Evolutionary conservation across 768 basidiomycete genomes (phyloP), one percentile per base, ranked within the genome.

Genomic region (Lentinula boryana): DNA sequence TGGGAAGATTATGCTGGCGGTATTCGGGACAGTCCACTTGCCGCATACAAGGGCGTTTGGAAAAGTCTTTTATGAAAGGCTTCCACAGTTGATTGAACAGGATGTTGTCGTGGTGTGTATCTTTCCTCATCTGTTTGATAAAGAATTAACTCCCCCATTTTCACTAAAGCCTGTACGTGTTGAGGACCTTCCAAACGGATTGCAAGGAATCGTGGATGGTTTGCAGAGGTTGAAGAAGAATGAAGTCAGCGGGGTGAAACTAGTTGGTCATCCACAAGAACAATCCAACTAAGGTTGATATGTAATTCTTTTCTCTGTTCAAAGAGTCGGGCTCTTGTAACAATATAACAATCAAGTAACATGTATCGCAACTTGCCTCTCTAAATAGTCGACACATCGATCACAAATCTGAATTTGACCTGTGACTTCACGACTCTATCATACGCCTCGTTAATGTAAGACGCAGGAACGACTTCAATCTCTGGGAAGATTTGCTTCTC

Each of bases 221-320:
- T 50, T 71, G 15, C 31, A 67, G 33, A 60, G 62, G 40, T 16
- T 69, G 18, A 15, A 41, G 32, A 58, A 23, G 2, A 62, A 68
- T 27, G 59, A 68, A 41, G 67, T 69, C 48, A 70, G 69, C 46
- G 70, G 68, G 4, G 57, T 65, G 9, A 71, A 71, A 58, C 50
- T 71, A 4, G 57, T 71, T 12, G 67, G 58, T 1, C 51, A 50
- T 18, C 67, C 66, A 15, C 64, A 64, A 41, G 64, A 63, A 7
- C 48, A 15, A 16, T 43, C n/a, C 7, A 43, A 16, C n/a, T 43
- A 16, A 43, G 16, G 15, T 6, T 5, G 41, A 43, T 27, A 27
- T 27, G 41, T 43, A 18, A 43, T 16, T 7, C 13, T 4, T 43
- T 43, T 43, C 16, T 6, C 5, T 16, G n/a, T 43, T 43, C 41